A percentile compares a stretch with the other conserved stretches of the same genome.
phyloP scores from a whole-genome alignment of 2,329 filamentous ascomycete genomes.

The Diaporthe sp. region DNA sequence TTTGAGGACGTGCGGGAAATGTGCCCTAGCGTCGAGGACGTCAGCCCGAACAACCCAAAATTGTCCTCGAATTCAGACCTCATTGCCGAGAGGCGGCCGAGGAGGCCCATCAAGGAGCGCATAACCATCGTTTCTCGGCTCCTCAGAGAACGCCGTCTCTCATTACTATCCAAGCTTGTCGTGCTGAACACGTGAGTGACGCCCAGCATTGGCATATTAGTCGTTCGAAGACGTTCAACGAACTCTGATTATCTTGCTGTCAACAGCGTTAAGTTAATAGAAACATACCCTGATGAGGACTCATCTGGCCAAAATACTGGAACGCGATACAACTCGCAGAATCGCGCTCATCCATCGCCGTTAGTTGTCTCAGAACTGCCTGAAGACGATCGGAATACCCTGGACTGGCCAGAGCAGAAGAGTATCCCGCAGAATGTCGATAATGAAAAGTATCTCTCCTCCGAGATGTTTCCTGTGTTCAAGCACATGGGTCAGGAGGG shows the following conservation, averaged over 20 bases:
- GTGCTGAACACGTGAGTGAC: conserved; percentile 13
- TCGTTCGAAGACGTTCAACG: neutral
- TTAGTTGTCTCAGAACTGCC: neutral
- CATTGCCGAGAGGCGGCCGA: neutral
- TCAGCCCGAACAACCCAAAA: neutral
- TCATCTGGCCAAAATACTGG: neutral
- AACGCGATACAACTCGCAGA: neutral
- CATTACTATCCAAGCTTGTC: conserved; percentile 16
- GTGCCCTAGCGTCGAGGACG: neutral
- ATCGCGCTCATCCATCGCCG: no score
- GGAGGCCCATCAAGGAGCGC: conserved; percentile 2
- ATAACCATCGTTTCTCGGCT: neutral
- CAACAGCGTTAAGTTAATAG: neutral
- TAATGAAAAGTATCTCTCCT: conserved; percentile 4
- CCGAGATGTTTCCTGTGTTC: conserved; percentile 27
- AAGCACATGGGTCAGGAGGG: conserved; percentile 8
- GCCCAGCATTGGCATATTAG: no score
- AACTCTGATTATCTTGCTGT: neutral
- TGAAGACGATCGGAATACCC: neutral
- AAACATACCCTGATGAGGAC: neutral
- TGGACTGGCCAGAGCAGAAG: conserved; percentile 5
- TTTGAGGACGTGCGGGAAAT: neutral
- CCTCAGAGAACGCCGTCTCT: conserved; percentile 10
- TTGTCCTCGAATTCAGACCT: neutral
- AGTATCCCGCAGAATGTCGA: neutral